Evolutionary conservation across 202 grass and related monocot species (phyloP), one percentile per base, ranked within the genome.

Genomic region (Bolboschoenoplectus hybrid): DNA sequence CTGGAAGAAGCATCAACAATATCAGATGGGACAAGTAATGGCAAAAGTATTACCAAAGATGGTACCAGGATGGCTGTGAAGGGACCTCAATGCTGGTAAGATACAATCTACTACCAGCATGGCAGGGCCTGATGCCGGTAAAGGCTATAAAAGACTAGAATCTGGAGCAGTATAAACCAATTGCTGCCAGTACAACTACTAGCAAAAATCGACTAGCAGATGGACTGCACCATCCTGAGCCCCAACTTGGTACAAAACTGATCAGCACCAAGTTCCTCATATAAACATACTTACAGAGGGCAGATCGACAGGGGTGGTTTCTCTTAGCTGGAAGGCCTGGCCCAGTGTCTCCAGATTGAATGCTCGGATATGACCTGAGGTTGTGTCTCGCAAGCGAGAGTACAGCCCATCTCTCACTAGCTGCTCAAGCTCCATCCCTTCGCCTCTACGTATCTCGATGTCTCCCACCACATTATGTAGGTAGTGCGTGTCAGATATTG

Each of bases 381-480:
- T 14, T 34, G 90, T 94, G 43, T 93, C 92, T 70, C 86, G 81
- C 73, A 91, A 72, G 63, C 82, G 82, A 84, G 82, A 68, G 76
- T 94, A 91, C 16, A 84, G 85, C n/a, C 89, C 90, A 85, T 86
- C 91, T 51, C 92, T 91, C 87, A 97, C 74, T 2, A 97, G 91
- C 74, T 97, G 95, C 65, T 97, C 92, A 43, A 97, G 85, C 88
- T 97, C 92, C 95, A 97, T 97, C 67, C 95, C 95, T 90, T 97
- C 95, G 65, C 95, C 95, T 91, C 86, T 94, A 50, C 92, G 86
- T 57, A 97, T 97, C 92, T 97, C 95, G 35, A 89, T 93, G 51
- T 97, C 92, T 13, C 95, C 95, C 61, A 89, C 91, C 44, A 94
- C 89, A 91, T 93, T 97, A 75, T 93, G 91, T 88, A 97, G 86